Base-by-base conservation (phyloP, 1,284 basidiomycete genomes). In the Rhodofomes roseus region DNA sequence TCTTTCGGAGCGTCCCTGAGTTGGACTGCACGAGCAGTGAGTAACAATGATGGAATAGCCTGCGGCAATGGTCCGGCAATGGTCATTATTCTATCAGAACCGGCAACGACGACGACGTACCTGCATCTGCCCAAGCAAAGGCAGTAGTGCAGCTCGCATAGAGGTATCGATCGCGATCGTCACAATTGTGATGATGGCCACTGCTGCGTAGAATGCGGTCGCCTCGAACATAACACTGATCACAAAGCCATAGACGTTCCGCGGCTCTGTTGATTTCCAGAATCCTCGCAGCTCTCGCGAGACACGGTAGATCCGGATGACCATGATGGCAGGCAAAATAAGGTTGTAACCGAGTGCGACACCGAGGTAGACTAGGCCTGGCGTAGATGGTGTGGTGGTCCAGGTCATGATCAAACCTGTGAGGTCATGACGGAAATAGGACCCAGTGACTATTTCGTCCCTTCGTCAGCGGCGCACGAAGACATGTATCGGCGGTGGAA, bases 111-210 rank as follows among this genome's bases (percentile, higher is more conserved):
- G 20, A 22, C 23, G 9, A 4, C 44, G 9, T 25, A 75, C 76
- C 66, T 76, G 76, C 25, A 76, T 58, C 59, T 77, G 75, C 1
- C 74, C 74, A 4, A 77, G 65, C 40, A 73, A 60, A 0, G 76
- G 76, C 0, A 77, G 64, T 12, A 77, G 62, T 4, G 70, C 68
- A 48, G 71, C 72, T 58, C 74, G 74, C 18, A 73, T 37, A 0
- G 71, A 68, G 55, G 68, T 73, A 34, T 63, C 62, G 12, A 67
- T 37, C 0, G 69, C 74, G 29, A 71, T 71, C 4, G 66, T 60
- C 29, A 76, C 63, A 27, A 77, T 67, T 40, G 70, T 67, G 5
- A 73, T 41, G n/a, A 75, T 53, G 0, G 70, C 67, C 2, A 71
- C 65, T 16, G 66, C 56, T 1, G 70, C 69, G 61, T 73, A 73